Evolutionary conservation across 257 asterid genomes (phyloP), one percentile per base, ranked within the genome.

Genomic region (Gentiana dahurica): DNA sequence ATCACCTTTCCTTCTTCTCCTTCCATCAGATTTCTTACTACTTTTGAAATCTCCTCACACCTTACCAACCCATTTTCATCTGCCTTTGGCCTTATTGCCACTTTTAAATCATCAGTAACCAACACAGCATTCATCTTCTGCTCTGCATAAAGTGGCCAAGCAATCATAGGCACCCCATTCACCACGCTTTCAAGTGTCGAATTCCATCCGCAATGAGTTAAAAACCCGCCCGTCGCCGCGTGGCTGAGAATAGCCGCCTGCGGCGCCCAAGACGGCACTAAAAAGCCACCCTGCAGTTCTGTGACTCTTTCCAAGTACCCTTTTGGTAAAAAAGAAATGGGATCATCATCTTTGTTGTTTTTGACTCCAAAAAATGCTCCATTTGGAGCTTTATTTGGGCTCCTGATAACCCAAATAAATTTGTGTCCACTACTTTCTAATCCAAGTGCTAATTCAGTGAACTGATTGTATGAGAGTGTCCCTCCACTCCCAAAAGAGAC

Each of bases 371-470:
- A 41, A 4, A 5, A 41, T 4, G 46, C 46, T 7, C 9, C 46
- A 41, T 41, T 41, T 5, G 46, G 10, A 5, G 6, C 9, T 7
- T 41, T 10, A 41, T 41, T 41, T 0, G 91, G 82, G 13, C 76
- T 55, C 12, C 95, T 72, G 2, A 78, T 8, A 4, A 77, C 84
- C 92, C 88, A 82, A 11, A 85, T 5, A 33, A 85, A 80, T 37
- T 83, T 65, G 0, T 77, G 78, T 15, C 65, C 86, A 45, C 95
- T 85, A 73, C 65, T 50, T 49, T 80, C 95, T 41, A 85, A 37
- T 9, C 92, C 89, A 0, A 52, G 37, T 3, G 95, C 89, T 3
- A 82, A 67, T 45, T 84, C 89, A 51, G 58, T 62, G 1, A 79
- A 45, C 4, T 69, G 74, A 9, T 54, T 53, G 39, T 52, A 12